phyloP scores from a whole-genome alignment of 805 yeast species.

The Kuraishia hungarica region DNA sequence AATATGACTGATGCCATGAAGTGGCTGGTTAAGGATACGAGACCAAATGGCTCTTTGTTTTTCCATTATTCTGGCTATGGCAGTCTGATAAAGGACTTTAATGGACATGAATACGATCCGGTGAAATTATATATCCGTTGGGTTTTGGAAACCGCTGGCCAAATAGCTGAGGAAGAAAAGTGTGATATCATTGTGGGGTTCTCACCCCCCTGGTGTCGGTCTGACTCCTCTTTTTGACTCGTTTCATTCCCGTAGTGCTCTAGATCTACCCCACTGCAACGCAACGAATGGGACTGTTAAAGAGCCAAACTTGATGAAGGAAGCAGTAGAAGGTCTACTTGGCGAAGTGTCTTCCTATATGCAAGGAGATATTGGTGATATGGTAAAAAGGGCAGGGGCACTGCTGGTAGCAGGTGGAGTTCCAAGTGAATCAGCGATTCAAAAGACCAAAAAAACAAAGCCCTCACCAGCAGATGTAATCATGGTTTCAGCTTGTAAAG shows the following conservation, averaged over 20 bases:
- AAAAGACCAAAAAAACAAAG: conserved; percentile 43
- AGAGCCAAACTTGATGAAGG: conserved; percentile 72
- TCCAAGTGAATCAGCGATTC: conserved; percentile 21
- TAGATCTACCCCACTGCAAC: conserved; percentile 74
- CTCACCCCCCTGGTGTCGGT: conserved; percentile 60
- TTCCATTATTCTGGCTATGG: conserved; percentile 89
- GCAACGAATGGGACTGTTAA: conserved; percentile 78
- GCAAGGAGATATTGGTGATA: conserved; percentile 40
- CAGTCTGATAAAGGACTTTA: conserved; percentile 56
- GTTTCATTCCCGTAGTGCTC: conserved; percentile 79
- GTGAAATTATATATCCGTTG: conserved; percentile 28
- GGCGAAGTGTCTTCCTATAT: conserved; percentile 52
- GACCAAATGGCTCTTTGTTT: conserved; percentile 69
- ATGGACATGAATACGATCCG: conserved; percentile 26
- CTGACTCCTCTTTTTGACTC: conserved; percentile 77
- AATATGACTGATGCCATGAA: conserved; percentile 74
- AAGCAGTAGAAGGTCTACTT: conserved; percentile 61
- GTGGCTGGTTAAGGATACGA: conserved; percentile 70
- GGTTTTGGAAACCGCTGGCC: conserved; percentile 55
- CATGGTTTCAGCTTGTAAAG: conserved; percentile 75
- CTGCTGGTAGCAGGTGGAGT: conserved; percentile 33
- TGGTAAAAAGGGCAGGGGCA: conserved; percentile 36
- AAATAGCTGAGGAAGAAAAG: conserved; percentile 65
- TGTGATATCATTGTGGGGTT: conserved; percentile 66
- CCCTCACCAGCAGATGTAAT: conserved; percentile 73